Conservation (phyloP, 257 asterid species). For the Fraxinus quadrangulata region DNA sequence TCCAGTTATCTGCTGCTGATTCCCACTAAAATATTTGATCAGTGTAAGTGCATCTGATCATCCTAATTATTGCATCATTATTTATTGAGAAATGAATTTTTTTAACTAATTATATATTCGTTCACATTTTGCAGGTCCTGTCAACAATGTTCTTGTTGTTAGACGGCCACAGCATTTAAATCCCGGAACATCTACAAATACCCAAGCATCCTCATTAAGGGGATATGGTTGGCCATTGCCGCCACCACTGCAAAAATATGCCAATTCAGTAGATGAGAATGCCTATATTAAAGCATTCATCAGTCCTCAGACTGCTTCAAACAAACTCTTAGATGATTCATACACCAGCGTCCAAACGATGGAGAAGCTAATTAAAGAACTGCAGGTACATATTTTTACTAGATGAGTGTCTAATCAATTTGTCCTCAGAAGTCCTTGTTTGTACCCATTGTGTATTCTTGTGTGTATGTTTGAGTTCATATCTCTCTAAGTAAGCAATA, state of each 20-base stretch:
- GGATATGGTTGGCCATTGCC: constrained; percentile 50
- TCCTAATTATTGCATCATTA: neutral
- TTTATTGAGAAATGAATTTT: neutral
- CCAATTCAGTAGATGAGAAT: constrained; percentile 54
- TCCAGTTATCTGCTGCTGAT: neutral
- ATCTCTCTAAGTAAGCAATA: neutral
- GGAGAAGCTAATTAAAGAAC: constrained; percentile 77
- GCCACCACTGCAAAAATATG: constrained; percentile 66
- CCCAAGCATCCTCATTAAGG: constrained; percentile 41
- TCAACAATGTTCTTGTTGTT: constrained; percentile 64
- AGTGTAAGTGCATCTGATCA: neutral
- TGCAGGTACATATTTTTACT: constrained; percentile 54
- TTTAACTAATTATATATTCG: constrained; percentile 21
- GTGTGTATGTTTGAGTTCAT: constrained; percentile 7
- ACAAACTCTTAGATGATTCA: constrained; percentile 40
- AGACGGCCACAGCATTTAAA: constrained; percentile 51
- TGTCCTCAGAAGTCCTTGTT: constrained; percentile 1
- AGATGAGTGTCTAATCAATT: neutral
- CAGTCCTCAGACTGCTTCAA: constrained; percentile 38
- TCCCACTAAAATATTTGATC: neutral
- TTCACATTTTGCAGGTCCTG: constrained; percentile 56
- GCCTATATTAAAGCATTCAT: constrained; percentile 45
- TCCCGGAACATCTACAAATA: constrained; percentile 39
- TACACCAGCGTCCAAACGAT: constrained; percentile 56
- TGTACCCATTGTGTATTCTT: neutral